These are phyloP conservation scores for Babesia bovis DNA, from an alignment of 169 alveolate species.

Conservation along the genomic window DNA sequence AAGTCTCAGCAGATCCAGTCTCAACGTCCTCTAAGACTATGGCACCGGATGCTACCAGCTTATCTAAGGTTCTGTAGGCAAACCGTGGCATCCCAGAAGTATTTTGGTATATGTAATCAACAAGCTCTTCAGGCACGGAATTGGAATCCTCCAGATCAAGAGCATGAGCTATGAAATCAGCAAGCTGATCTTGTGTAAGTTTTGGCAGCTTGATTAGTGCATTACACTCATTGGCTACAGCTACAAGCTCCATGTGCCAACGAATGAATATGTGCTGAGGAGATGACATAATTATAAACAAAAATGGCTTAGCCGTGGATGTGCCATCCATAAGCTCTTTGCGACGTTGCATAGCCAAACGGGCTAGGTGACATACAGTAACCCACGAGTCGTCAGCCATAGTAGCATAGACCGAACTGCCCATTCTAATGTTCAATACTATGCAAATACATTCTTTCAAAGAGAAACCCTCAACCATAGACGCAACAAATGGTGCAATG, in stretches of 20 bases:
- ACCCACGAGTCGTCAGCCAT: constrained; percentile 46
- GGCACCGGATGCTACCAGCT: constrained; percentile 27
- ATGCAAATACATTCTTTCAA: constrained; percentile 21
- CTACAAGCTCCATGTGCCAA: constrained; percentile 25
- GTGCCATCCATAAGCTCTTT: constrained; percentile 9
- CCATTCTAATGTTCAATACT: constrained; percentile 24
- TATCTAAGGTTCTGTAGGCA: constrained; percentile 24
- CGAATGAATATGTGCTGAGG: constrained; percentile 27
- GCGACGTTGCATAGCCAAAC: constrained; percentile 28
- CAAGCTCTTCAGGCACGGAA: constrained; percentile 24
- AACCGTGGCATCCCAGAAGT: constrained; percentile 52
- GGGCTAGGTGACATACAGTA: constrained; percentile 17
- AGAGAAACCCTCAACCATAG: constrained; percentile 50
- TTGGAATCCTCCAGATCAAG: background rate
- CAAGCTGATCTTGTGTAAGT: constrained; percentile 3
- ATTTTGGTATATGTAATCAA: constrained; percentile 36
- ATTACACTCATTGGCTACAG: constrained; percentile 24
- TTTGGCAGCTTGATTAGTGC: constrained; percentile 15
- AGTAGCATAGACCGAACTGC: constrained; percentile 35
- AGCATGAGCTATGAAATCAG: constrained; percentile 26
- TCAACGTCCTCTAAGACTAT: constrained; percentile 12
- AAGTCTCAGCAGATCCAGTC: background rate
- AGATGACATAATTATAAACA: constrained; percentile 27
- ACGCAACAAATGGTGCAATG: constrained; percentile 30
- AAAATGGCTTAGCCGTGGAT: constrained; percentile 10